phyloP scores from a whole-genome alignment of 257 asterid species.

The Phtheirospermum japonicum region DNA sequence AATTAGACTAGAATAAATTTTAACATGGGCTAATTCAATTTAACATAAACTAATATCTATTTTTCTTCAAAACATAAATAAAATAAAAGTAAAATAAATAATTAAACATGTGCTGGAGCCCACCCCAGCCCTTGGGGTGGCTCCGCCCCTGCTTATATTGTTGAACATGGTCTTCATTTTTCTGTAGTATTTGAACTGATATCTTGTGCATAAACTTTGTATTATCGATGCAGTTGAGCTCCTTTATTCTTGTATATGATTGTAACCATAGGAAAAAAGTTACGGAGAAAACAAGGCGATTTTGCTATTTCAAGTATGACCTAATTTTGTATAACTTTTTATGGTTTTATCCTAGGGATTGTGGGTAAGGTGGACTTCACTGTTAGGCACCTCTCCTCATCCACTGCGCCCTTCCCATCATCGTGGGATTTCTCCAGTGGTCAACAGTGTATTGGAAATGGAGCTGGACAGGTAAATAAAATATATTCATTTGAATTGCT shows the following conservation, averaged over 20 bases:
- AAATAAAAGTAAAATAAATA: no score
- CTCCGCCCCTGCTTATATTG: constrained; percentile 6
- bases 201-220: no score
- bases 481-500: background rate
- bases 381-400: constrained; percentile 83
- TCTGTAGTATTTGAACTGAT: background rate
- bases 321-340: constrained; percentile 14
- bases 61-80: no score
- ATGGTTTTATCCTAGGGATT: constrained; percentile 49
- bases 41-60: no score
- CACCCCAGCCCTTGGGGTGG: no score
- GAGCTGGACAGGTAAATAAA: constrained; percentile 52
- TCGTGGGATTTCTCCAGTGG: constrained; percentile 50
- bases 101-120: no score
- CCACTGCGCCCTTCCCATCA: constrained; percentile 54
- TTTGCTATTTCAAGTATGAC: background rate
- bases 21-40: no score
- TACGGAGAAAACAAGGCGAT: no score
- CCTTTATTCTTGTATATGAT: background rate
- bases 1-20: no score
- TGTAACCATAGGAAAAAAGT: no score
- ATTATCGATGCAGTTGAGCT: background rate
- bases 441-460: constrained; percentile 69
- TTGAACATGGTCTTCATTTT: background rate
- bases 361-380: constrained; percentile 89